phyloP scores from a whole-genome alignment of 768 basidiomycete genomes.

The Dentipellis sp. region DNA sequence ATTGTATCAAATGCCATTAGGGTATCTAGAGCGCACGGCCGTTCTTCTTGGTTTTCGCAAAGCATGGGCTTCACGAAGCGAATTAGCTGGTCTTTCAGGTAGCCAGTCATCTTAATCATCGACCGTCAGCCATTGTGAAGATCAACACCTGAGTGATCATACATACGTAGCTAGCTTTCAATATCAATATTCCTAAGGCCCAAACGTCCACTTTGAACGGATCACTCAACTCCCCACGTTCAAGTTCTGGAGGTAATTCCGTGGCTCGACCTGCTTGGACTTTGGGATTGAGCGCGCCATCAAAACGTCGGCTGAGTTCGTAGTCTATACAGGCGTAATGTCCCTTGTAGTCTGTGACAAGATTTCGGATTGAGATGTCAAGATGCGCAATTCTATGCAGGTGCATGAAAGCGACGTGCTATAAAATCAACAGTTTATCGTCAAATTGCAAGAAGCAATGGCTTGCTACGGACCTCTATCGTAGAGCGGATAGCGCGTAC shows the following conservation, averaged over 20 bases:
- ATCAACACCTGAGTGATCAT: too few relatives aligned
- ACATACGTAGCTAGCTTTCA: conserved; percentile 54
- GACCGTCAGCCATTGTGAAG: neutral
- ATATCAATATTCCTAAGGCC: conserved; percentile 56
- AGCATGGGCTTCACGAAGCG: neutral
- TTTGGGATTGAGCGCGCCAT: conserved; percentile 25
- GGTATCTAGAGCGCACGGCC: neutral
- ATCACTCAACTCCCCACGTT: conserved; percentile 36
- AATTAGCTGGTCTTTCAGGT: neutral
- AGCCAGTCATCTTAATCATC: neutral
- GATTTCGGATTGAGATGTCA: conserved; percentile 53
- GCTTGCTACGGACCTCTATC: conserved; percentile 42
- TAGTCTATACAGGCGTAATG: conserved; percentile 70
- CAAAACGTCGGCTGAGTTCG: conserved; percentile 52
- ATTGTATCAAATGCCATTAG: neutral
- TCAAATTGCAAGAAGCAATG: neutral
- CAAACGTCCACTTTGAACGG: conserved; percentile 71
- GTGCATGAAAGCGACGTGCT: conserved; percentile 72
- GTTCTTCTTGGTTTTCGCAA: neutral
- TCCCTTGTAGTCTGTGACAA: conserved; percentile 56
- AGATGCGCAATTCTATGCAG: conserved; percentile 55
- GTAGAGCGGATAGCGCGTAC: conserved; percentile 53
- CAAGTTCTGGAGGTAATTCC: conserved; percentile 66
- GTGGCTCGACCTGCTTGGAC: conserved; percentile 44
- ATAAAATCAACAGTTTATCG: neutral